Base-by-base conservation (phyloP, 2,329 filamentous ascomycete genomes). In the Huntiella abstrusa region DNA sequence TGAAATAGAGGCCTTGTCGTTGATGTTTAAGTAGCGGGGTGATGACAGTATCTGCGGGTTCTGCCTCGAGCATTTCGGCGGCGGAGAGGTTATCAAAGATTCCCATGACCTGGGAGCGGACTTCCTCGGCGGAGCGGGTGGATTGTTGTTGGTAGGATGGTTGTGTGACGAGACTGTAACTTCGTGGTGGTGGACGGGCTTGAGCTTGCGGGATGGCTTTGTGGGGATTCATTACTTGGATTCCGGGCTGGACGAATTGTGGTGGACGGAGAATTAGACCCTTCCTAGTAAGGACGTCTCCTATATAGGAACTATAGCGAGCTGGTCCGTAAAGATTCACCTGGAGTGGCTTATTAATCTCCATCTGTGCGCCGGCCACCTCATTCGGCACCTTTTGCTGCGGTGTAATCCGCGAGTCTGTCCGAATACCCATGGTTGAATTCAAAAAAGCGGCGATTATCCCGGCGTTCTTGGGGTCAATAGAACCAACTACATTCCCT, bases 1-100 rank as follows among this genome's bases (percentile, higher is more conserved):
- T 85, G 58, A 94, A 96, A 58, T 78, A 75, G 0, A 96, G 69
- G 0, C 82, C 88, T 61, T 95, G 86, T 59, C 84, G 91, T 59
- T 96, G 88, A 61, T 96, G 88, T 49, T 71, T 70, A 37, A 95
- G 74, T 13, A 96, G 64, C 22, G 74, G 68, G 0, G 79, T 86
- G 47, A 70, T 69, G 45, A 91, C 70, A 5, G 65, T 60, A 2
- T 63, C 52, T 45, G 75, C 68, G 0, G 83, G 71, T 3, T 88
- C 77, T 64, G 80, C 76, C 52, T 79, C 72, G 0, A 82, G 81
- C 5, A 96, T 64, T 50, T 84, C 75, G 47, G 92, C 81, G 7
- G 71, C 77, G 54, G 78, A 78, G 35, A 95, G 73, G 5, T 79
- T 80, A 62, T 95, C 86, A 55, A 98, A 94, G 57, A 96, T 83